Evolutionary conservation across 306 rosid genomes (phyloP).

Genomic region (Hippophae tibetana): DNA sequence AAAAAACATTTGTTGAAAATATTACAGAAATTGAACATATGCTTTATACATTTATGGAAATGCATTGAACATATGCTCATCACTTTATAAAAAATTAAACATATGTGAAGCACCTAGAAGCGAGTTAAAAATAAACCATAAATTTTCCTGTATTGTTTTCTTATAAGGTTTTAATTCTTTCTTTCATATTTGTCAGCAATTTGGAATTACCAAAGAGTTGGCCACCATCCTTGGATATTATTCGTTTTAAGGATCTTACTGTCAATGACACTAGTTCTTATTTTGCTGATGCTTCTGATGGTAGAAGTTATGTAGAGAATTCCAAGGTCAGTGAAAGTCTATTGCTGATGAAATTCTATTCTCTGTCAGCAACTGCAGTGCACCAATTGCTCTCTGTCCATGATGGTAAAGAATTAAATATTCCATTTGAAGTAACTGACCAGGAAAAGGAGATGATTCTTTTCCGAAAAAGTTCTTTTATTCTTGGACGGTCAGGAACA

Average conservation of each 20-base stretch:
- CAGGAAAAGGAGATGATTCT: constrained; percentile 55
- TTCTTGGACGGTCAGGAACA: constrained; percentile 80
- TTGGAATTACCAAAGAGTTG: constrained; percentile 53
- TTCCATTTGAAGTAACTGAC: constrained; percentile 70
- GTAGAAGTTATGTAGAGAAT: constrained; percentile 61
- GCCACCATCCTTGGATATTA: constrained; percentile 30
- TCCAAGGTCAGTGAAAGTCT: constrained; percentile 73
- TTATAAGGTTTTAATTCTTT: neutral
- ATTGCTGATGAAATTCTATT: constrained; percentile 67
- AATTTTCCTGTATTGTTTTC: neutral
- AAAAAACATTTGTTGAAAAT: no score
- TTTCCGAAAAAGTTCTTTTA: constrained; percentile 44
- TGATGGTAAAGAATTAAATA: constrained; percentile 44
- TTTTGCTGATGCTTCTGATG: constrained; percentile 24
- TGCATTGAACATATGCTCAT: no score
- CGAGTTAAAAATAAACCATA: no score
- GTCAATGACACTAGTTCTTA: constrained; percentile 18
- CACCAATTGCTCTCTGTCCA: constrained; percentile 52
- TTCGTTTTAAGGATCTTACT: constrained; percentile 27
- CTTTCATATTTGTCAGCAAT: constrained; percentile 21
- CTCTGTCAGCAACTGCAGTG: constrained; percentile 41
- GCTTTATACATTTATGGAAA: no score
- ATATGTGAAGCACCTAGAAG: no score
- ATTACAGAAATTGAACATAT: no score
- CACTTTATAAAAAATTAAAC: no score